These are phyloP conservation scores for Hypoxylon trugodes DNA, from an alignment of 495 filamentous ascomycete genomes.

Conservation along the genomic window DNA sequence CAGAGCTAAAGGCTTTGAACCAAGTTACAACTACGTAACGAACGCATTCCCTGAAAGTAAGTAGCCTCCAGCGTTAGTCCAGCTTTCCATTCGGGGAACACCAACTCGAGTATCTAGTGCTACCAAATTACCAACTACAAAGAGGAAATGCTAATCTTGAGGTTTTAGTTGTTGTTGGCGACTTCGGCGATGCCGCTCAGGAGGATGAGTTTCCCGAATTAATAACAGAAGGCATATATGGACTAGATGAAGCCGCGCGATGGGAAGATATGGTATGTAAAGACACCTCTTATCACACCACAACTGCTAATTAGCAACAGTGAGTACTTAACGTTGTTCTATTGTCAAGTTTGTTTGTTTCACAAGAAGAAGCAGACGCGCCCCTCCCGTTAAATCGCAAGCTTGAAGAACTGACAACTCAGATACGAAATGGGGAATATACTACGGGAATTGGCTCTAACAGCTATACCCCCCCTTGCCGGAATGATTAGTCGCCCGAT, in stretches of 20 bases:
- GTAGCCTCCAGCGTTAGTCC: not conserved
- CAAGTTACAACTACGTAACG: not conserved
- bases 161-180: constrained; percentile 8
- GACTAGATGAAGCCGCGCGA: not conserved
- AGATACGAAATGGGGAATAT: constrained; percentile 2
- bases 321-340: constrained; percentile 2
- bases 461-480: not conserved
- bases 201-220: not conserved
- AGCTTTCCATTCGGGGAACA: not conserved
- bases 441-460: not conserved
- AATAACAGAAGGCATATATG: not conserved
- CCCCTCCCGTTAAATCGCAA: not conserved
- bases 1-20: not conserved
- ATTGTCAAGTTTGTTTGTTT: not conserved
- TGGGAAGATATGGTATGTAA: constrained; percentile 26
- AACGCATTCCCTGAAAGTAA: constrained; percentile 23
- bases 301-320: constrained; percentile 1
- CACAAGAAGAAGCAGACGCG: constrained; percentile 7
- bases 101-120: too few species aligned
- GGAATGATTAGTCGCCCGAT: not conserved
- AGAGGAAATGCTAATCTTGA: constrained; percentile 6
- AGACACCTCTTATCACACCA: not conserved
- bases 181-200: constrained; percentile 4
- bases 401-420: not conserved
- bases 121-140: too few species aligned